phyloP scores from a whole-genome alignment of 2,329 filamentous ascomycete genomes.

The Aureobasidium sp. region DNA sequence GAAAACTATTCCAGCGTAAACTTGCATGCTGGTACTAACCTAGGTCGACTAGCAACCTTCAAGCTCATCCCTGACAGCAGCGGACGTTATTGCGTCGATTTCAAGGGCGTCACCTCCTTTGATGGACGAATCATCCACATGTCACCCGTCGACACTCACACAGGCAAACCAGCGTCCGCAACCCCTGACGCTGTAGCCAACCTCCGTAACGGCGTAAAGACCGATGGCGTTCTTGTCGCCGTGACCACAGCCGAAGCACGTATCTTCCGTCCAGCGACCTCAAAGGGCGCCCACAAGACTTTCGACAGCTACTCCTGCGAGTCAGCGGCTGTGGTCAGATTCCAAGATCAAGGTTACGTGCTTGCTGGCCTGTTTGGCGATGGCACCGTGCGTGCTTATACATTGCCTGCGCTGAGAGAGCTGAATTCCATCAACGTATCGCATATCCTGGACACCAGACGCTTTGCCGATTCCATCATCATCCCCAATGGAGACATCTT shows the following conservation, averaged over 20 bases:
- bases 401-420: slow-evolving; percentile 82
- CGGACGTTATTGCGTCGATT: slow-evolving; percentile 64
- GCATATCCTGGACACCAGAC: slow-evolving; percentile 63
- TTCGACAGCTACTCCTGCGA: slow-evolving; percentile 83
- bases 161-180: slow-evolving; percentile 67
- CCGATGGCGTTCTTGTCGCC: slow-evolving; percentile 74
- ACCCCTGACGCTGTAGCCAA: slow-evolving; percentile 69
- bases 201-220: slow-evolving; percentile 64
- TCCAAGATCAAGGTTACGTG: slow-evolving; percentile 65
- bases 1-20: slow-evolving; percentile 92
- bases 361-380: slow-evolving; percentile 82
- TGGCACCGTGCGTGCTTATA: slow-evolving; percentile 69
- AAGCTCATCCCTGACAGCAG: slow-evolving; percentile 71
- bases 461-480: slow-evolving; percentile 63
- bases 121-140: slow-evolving; percentile 67
- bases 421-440: slow-evolving; percentile 60
- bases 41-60: slow-evolving; percentile 79
- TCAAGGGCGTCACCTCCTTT: slow-evolving; percentile 60
- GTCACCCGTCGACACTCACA: slow-evolving; percentile 70
- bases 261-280: slow-evolving; percentile 75
- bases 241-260: slow-evolving; percentile 69
- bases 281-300: slow-evolving; percentile 85
- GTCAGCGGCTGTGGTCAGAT: slow-evolving; percentile 67
- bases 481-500: slow-evolving; percentile 75
- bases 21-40: slow-evolving; percentile 82